Evolutionary conservation across 768 basidiomycete species (phyloP).

Genomic region (Leucocoprinus sp.): DNA sequence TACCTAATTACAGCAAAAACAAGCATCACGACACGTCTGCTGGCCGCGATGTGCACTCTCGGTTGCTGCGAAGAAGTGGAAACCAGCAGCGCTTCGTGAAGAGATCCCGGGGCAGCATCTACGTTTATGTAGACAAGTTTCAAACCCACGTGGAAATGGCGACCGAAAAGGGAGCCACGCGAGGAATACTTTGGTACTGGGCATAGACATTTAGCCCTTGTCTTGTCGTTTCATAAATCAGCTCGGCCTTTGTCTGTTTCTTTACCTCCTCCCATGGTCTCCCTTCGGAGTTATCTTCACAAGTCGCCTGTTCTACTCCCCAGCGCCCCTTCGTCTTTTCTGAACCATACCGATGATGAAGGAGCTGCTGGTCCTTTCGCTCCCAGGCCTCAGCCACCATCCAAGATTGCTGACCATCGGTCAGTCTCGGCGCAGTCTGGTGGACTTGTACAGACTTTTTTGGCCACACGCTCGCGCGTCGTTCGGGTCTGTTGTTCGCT

Average conservation of each 20-base stretch:
- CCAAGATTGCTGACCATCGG: slow-evolving; percentile 5
- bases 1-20: slow-evolving; percentile 4
- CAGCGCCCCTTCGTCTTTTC: slow-evolving; percentile 3
- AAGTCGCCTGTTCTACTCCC: slow-evolving; percentile 8
- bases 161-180: slow-evolving; percentile 9
- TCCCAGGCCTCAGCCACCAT: slow-evolving; percentile 18
- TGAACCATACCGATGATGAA: slow-evolving; percentile 4
- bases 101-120: not conserved
- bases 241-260: slow-evolving; percentile 6
- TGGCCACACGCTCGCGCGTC: slow-evolving; percentile 44
- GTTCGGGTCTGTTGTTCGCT: slow-evolving; percentile 34
- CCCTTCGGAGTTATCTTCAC: slow-evolving; percentile 17
- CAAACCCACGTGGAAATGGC: not conserved
- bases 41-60: slow-evolving; percentile 2
- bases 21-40: slow-evolving; percentile 2
- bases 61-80: slow-evolving; percentile 1
- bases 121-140: slow-evolving; percentile 10
- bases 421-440: slow-evolving; percentile 8
- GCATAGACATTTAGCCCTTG: no score
- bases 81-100: not conserved
- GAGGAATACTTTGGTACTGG: no score
- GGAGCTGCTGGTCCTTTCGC: slow-evolving; percentile 20
- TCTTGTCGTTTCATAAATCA: slow-evolving; percentile 10
- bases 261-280: not conserved
- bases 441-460: slow-evolving; percentile 32